Base-by-base conservation (phyloP, 106 monocot genomes). In the Allium sativum region DNA sequence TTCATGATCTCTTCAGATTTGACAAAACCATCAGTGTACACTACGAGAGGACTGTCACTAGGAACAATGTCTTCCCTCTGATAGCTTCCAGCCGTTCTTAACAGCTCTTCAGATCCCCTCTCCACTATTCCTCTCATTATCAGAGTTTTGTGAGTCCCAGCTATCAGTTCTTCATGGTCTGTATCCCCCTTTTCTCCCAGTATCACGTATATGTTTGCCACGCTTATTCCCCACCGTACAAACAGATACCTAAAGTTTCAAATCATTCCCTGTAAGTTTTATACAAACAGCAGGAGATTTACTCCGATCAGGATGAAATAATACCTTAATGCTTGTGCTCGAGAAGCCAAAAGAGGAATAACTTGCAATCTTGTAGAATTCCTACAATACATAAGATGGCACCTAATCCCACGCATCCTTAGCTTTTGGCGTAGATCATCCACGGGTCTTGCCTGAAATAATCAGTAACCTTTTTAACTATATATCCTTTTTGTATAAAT, bases 371-470 rank as follows among this genome's bases (percentile, higher is more conserved):
- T 64, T 13, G 95, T 87, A 7, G 77, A 80, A 65, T 82, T 91
- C 55, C 90, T 87, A 67, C 90, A 96, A 58, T 91, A 96, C 90
- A 96, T 84, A 44, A 91, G 58, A 71, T 90, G 95, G 70, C 95
- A 87, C 12, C 90, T 79, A 9, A 90, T 71, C 6, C 95, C 95
- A 10, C 90, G 80, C 82, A 94, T 82, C 51, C 93, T 63, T 8
- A 94, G 78, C 78, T 78, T 86, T 74, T 72, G 77, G 6, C 89
- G 79, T 20, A 94, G 72, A 10, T 94, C 80, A 52, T 94, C 86
- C 10, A 91, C 75, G 14, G 53, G 63, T 55, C 59, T 91, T 45
- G 75, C 74, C 95, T 96, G 56, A 31, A 59, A 47, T 11, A 18
- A 55, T 20, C 47, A 21, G 12, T 10, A 10, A 22, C 9, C 11